Base-by-base conservation (phyloP, 1,139 yeast genomes). In the Nakaseomyces kungkrabaensis region DNA sequence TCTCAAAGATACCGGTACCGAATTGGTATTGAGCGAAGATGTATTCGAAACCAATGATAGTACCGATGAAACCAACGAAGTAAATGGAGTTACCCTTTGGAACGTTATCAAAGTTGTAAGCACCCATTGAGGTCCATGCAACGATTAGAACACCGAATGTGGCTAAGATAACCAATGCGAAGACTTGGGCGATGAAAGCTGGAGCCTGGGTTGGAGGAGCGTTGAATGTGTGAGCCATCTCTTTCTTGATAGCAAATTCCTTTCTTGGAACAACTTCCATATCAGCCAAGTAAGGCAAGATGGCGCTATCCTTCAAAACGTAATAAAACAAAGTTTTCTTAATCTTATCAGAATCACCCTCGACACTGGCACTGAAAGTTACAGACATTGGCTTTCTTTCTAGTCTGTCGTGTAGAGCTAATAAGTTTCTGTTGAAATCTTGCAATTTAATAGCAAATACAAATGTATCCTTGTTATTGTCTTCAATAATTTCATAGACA, bases 1-100 rank as follows among this genome's bases (percentile, higher is more conserved):
- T 81, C 25, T 78, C 73, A 66, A 90, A 89, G 49, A 90, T 86
- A 26, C 87, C 74, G 41, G 78, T 72, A 32, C 87, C 85, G 56
- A 80, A 66, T 68, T 80, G 90, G 70, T 90, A 90, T 54, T 73
- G 75, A 56, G 77, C 67, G 59, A 89, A 86, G 26, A 78, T 72
- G 45, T 69, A 66, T 68, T 89, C 96, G 56, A 80, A 74, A 4
- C 79, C 80, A 22, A 76, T 63, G 45, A 89, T 64, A 3, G 82
- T 68, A 2, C 66, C 67, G 48, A 86, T 65, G 57, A 85, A 81
- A 3, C 75, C 75, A 22, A 58, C 17, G 48, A 68, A 65, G 25
- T 58, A 58, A 7, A 65, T 25, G 42, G 62, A 58, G 48, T 52
- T 50, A 22, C 58, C 58, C 44, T 48, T 47, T 62, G 69, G 61